A percentile compares a stretch with the other conserved stretches of the same genome.
phyloP scores from a whole-genome alignment of 202 grass and related monocot genomes.

The Digitaria exilis region DNA sequence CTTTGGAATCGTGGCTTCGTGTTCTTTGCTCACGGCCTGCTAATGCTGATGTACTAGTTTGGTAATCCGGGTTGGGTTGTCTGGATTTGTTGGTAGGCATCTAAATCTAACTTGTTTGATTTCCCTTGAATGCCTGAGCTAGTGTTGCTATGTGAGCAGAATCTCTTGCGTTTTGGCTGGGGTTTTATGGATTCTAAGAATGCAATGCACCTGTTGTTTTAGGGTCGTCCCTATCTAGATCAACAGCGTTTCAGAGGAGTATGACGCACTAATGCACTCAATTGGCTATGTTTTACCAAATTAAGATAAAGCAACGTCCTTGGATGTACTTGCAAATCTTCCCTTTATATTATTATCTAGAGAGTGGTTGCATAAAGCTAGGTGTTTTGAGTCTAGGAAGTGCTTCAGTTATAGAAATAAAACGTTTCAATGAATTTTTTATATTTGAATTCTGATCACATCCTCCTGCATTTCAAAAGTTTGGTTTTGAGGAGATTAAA shows the following conservation, averaged over 20 bases:
- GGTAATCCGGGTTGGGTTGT: not conserved
- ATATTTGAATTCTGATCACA: not conserved
- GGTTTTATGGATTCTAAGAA: not conserved
- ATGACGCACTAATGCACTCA: not conserved
- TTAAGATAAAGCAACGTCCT: not conserved
- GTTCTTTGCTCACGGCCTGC: not conserved
- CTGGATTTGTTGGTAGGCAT: not conserved
- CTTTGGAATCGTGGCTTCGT: not conserved
- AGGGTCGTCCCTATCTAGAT: not conserved
- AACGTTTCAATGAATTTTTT: not conserved
- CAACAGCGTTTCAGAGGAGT: not conserved
- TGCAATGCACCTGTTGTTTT: no score
- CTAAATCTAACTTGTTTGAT: not conserved
- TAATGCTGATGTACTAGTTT: not conserved
- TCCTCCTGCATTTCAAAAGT: not conserved
- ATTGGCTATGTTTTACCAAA: not conserved
- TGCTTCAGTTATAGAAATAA: not conserved
- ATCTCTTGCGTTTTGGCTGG: not conserved
- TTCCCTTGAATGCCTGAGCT: not conserved
- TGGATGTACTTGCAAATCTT: not conserved
- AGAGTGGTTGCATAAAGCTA: not conserved
- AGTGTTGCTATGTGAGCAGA: not conserved
- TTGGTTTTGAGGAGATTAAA: not conserved
- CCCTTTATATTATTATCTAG: not conserved
- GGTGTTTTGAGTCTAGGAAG: not conserved